phyloP scores from a whole-genome alignment of 495 filamentous ascomycete species.

The Letharia lupina region DNA sequence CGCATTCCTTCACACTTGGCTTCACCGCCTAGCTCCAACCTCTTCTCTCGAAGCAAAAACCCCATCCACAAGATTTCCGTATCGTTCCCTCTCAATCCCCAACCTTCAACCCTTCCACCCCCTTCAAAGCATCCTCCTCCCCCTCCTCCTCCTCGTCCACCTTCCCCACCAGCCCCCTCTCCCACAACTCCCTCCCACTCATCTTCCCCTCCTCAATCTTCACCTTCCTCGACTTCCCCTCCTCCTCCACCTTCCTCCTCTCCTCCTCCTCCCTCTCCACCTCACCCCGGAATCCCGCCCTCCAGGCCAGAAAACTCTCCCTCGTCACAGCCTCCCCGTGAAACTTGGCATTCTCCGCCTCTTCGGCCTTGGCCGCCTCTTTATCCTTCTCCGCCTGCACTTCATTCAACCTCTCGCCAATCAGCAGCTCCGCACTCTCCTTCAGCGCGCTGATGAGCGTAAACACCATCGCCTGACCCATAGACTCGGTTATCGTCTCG shows the following conservation, averaged over 20 bases:
- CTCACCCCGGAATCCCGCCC: constrained; percentile 67
- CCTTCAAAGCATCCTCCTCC: constrained; percentile 15
- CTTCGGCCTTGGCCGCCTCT: constrained; percentile 61
- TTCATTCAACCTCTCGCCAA: constrained; percentile 57
- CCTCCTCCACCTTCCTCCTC: constrained; percentile 55
- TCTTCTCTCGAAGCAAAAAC: no score
- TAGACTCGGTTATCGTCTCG: constrained; percentile 71
- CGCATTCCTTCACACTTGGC: background rate
- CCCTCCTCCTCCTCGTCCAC: constrained; percentile 42
- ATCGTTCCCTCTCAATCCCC: background rate
- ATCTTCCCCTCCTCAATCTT: constrained; percentile 62
- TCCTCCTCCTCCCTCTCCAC: constrained; percentile 64
- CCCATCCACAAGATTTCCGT: no score
- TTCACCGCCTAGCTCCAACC: background rate
- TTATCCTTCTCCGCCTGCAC: constrained; percentile 55
- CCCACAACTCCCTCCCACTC: constrained; percentile 48
- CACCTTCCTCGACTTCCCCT: constrained; percentile 65
- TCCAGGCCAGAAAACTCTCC: constrained; percentile 79
- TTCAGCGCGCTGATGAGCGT: constrained; percentile 79
- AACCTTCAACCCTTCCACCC: constrained; percentile 13
- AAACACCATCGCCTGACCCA: constrained; percentile 98
- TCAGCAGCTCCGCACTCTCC: constrained; percentile 74
- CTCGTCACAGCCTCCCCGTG: constrained; percentile 78
- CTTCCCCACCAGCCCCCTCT: constrained; percentile 51
- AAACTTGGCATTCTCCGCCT: constrained; percentile 93